Evolutionary conservation across 2,329 filamentous ascomycete genomes (phyloP).

Genomic region (Lecanicillium sp.): DNA sequence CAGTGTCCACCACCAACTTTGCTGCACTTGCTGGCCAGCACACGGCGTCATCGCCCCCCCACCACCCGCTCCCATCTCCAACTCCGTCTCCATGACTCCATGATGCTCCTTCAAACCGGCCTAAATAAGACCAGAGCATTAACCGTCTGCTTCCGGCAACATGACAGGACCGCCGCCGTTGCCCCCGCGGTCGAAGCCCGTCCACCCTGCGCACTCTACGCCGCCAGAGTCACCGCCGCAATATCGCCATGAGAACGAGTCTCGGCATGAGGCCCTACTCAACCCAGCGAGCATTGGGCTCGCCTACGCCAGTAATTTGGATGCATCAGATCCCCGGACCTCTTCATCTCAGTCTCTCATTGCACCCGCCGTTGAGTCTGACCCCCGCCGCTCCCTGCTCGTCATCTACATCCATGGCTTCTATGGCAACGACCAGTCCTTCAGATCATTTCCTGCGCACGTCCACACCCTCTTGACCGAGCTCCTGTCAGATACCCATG

Average conservation of each 20-base stretch:
- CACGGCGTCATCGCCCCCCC: no score
- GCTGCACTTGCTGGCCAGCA: no score
- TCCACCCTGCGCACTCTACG: background rate
- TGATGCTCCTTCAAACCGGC: background rate
- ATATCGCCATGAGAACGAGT: no score
- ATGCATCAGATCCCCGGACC: slow-evolving; percentile 36
- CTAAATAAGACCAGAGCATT: background rate
- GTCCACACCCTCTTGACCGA: slow-evolving; percentile 68
- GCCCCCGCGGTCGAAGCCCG: background rate
- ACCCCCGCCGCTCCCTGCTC: slow-evolving; percentile 53
- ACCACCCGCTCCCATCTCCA: no score
- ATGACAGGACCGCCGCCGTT: slow-evolving; percentile 7
- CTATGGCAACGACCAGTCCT: slow-evolving; percentile 81
- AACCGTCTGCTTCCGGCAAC: background rate
- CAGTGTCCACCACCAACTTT: background rate
- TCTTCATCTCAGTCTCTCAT: slow-evolving; percentile 43
- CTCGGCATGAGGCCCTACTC: background rate
- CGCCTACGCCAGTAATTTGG: background rate
- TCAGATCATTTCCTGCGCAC: slow-evolving; percentile 81
- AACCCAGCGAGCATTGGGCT: background rate
- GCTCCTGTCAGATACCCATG: slow-evolving; percentile 64
- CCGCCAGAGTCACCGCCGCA: background rate
- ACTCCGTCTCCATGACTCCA: background rate
- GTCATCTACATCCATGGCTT: slow-evolving; percentile 87
- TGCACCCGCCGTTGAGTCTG: slow-evolving; percentile 20